phyloP scores from a whole-genome alignment of 2,329 filamentous ascomycete species.

The Pestalotiopsis sp. region DNA sequence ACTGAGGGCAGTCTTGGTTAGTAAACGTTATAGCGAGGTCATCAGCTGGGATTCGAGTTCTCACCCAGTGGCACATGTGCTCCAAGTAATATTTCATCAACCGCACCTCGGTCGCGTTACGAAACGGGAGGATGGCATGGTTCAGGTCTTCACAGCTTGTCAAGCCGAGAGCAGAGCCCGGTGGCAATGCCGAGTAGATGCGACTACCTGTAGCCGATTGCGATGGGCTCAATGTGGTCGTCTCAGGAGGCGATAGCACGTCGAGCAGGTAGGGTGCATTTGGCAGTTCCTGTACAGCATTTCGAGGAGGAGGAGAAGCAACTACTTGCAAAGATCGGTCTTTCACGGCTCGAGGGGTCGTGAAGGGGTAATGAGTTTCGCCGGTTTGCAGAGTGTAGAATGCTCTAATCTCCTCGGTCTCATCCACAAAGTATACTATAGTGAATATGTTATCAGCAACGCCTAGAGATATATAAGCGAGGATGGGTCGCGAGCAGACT shows the following conservation, averaged over 20 bases:
- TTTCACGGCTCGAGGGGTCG: neutral
- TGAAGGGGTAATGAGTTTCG: conserved; percentile 2
- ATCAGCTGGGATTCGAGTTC: neutral
- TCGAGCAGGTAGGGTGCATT: neutral
- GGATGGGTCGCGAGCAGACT: neutral
- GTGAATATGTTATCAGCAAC: neutral
- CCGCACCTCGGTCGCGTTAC: conserved; percentile 1
- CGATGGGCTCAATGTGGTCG: neutral
- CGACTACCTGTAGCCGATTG: neutral
- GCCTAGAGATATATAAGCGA: neutral
- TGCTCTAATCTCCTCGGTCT: conserved; percentile 5
- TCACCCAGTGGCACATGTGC: conserved; percentile 11
- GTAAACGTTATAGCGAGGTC: neutral
- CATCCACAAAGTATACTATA: conserved; percentile 10
- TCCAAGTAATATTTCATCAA: conserved; percentile 12
- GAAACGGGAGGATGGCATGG: neutral
- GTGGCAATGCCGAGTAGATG: neutral
- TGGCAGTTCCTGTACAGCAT: neutral
- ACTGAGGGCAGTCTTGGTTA: neutral
- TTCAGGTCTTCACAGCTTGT: neutral
- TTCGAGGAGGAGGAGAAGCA: neutral
- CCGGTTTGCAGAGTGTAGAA: conserved; percentile 6
- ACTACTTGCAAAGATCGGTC: neutral
- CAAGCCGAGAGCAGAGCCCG: neutral
- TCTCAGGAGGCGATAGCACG: neutral